phyloP scores from a whole-genome alignment of 1,284 basidiomycete species.

The Trichosporon faecale region DNA sequence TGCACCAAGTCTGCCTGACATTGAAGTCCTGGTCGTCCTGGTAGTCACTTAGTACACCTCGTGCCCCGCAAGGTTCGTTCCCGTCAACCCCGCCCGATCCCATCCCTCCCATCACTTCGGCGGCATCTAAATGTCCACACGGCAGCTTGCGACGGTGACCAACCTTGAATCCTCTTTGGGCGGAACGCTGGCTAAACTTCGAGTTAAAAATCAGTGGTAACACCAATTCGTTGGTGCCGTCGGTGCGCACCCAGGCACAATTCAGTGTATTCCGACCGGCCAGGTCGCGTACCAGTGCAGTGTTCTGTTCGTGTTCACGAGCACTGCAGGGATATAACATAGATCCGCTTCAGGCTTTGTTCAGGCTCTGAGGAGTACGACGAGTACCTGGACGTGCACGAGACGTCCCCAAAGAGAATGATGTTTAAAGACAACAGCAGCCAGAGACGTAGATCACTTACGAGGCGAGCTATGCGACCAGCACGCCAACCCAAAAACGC shows the following conservation, averaged over 20 bases:
- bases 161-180: not conserved
- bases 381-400: not conserved
- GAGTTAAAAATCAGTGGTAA: not conserved
- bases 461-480: too few species aligned
- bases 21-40: too few species aligned
- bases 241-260: not conserved
- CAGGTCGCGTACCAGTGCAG: not conserved
- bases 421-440: not conserved
- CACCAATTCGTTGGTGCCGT: not conserved
- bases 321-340: not conserved
- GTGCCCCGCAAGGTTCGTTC: not conserved
- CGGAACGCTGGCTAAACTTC: not conserved
- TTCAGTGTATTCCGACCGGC: not conserved
- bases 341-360: not conserved
- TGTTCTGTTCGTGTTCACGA: not conserved
- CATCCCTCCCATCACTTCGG: not conserved
- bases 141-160: not conserved
- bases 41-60: not conserved
- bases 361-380: not conserved
- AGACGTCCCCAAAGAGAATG: not conserved
- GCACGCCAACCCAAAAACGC: not conserved
- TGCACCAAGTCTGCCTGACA: too few species aligned
- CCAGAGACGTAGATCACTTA: not conserved
- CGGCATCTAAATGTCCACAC: too few species aligned
- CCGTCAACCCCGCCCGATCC: not conserved